Evolutionary conservation across 306 rosid genomes (phyloP), one percentile per base, ranked within the genome.

Genomic region (Trifolium repens): DNA sequence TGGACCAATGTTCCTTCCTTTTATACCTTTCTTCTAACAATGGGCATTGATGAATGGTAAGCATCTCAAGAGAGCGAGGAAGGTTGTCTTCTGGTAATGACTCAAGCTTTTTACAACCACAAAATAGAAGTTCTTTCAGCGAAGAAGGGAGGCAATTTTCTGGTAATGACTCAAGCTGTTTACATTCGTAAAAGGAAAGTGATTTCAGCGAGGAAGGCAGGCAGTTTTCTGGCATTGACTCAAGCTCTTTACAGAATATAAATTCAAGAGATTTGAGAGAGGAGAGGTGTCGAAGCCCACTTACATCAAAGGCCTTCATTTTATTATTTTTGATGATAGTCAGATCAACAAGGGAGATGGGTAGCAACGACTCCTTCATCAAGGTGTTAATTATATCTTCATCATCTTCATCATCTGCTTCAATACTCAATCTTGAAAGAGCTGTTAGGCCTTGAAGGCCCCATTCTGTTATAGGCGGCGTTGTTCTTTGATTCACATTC

Each of bases 121-220:
- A 13, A 12, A 46, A 13, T 46, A 11, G 0, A 12, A 46, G 52
- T 4, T 6, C 4, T 46, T 46, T 46, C n/a, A 46, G 52, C 5
- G 55, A 50, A 4, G 22, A 50, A 50, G 55, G 55, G 22, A 50
- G 55, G 22, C 19, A 50, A 2, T 50, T 7, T 6, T 50, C 22
- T 15, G 55, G 19, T 2, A 50, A 15, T n/a, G 55, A 50, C 22
- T 50, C 10, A n/a, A 50, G 55, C 1, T 15, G 2, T 15, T 6
- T 0, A 50, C 55, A 50, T 0, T 0, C 0, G 0, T 0, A 0
- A 50, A 50, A 50, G 0, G 0, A 0, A n/a, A 50, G 55, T 30
- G 5, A 0, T 30, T 30, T 0, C 4, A 30, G 34, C 4, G 34
- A 30, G 34, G 34, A 30, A 30, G 34, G 34, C 5, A 3, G 5